phyloP scores from a whole-genome alignment of 1,139 yeast species.

The Pichia cactophila region DNA sequence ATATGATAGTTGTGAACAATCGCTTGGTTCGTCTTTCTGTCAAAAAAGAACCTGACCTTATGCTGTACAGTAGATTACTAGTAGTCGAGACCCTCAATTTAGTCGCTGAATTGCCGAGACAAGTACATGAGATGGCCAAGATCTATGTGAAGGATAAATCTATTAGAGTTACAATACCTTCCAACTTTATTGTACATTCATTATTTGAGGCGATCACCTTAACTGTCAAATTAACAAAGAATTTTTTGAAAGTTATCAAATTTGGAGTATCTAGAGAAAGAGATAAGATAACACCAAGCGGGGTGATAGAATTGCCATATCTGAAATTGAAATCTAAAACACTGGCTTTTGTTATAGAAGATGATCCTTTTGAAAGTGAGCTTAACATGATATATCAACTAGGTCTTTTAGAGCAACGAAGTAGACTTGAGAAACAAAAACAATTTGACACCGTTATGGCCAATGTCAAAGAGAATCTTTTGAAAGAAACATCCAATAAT shows the following conservation, averaged over 20 bases:
- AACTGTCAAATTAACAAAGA: conserved; percentile 47
- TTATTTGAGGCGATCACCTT: conserved; percentile 57
- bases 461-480: background rate
- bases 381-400: conserved; percentile 68
- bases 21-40: conserved; percentile 43
- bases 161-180: conserved; percentile 39
- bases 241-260: conserved; percentile 41
- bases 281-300: conserved; percentile 31
- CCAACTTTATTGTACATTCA: conserved; percentile 49
- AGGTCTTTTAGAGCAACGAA: conserved; percentile 64
- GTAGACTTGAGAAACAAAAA: conserved; percentile 49
- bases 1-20: conserved; percentile 25
- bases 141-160: conserved; percentile 34
- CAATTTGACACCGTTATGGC: conserved; percentile 40
- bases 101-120: conserved; percentile 19
- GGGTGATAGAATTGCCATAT: conserved; percentile 45
- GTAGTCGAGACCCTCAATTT: conserved; percentile 15
- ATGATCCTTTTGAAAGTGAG: conserved; percentile 83
- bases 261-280: conserved; percentile 31
- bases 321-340: conserved; percentile 43
- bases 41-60: conserved; percentile 22
- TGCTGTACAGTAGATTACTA: conserved; percentile 7
- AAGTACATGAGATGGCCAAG: conserved; percentile 21
- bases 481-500: background rate
- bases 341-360: conserved; percentile 51